These are phyloP conservation scores for Blastomyces gilchristii DNA, from an alignment of 2,329 filamentous ascomycete species.

Conservation along the genomic window DNA sequence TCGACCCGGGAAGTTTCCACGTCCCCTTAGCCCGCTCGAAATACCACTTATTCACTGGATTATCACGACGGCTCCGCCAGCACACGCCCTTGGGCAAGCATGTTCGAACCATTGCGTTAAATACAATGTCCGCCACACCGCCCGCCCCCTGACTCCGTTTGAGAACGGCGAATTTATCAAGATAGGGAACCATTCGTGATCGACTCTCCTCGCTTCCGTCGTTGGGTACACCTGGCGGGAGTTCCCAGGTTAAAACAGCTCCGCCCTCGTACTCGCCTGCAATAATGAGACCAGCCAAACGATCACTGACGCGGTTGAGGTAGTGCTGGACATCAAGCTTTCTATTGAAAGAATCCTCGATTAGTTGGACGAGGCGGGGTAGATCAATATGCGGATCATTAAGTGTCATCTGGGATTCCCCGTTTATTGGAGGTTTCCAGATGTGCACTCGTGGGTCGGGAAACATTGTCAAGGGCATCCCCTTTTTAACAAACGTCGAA, in stretches of 20 bases:
- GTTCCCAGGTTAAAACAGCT: constrained; percentile 90
- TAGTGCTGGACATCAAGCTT: constrained; percentile 78
- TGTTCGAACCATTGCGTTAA: constrained; percentile 84
- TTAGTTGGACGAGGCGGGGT: constrained; percentile 68
- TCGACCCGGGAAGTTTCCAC: constrained; percentile 66
- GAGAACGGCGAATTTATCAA: constrained; percentile 94
- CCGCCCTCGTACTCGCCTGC: constrained; percentile 95
- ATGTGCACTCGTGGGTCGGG: constrained; percentile 55
- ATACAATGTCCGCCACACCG: constrained; percentile 90
- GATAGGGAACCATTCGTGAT: constrained; percentile 70
- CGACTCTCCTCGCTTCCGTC: constrained; percentile 43
- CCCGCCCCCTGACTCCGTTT: constrained; percentile 80
- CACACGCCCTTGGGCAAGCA: constrained; percentile 85
- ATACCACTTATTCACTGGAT: constrained; percentile 99
- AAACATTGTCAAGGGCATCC: constrained; percentile 78
- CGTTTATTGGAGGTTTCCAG: constrained; percentile 58
- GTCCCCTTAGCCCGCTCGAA: constrained; percentile 82
- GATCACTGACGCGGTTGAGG: constrained; percentile 64
- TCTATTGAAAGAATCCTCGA: constrained; percentile 85
- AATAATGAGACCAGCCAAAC: constrained; percentile 83
- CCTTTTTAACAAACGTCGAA: constrained; percentile 80
- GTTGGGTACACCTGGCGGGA: constrained; percentile 50
- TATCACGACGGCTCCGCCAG: constrained; percentile 81
- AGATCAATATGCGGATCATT: constrained; percentile 77
- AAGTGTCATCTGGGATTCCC: constrained; percentile 53